phyloP scores from a whole-genome alignment of 164 flowering plant species.

The Platanus orientalis region DNA sequence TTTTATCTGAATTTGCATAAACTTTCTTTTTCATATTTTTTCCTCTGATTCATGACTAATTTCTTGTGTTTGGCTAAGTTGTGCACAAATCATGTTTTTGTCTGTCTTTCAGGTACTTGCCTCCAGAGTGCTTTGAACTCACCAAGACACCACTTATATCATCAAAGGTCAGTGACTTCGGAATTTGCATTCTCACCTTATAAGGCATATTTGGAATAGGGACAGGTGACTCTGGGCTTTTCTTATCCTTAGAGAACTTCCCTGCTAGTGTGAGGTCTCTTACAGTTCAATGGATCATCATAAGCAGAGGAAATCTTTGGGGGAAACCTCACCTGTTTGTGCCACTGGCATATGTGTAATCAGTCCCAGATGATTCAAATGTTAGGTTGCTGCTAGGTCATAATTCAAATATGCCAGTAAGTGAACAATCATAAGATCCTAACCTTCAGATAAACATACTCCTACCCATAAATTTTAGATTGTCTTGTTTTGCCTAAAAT shows the following conservation, averaged over 20 bases:
- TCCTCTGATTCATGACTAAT: neutral
- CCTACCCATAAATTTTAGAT: no score
- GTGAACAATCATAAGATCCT: no score
- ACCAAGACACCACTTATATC: slow-evolving; percentile 86
- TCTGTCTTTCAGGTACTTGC: slow-evolving; percentile 68
- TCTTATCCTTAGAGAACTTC: neutral
- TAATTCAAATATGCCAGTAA: no score
- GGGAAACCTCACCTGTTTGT: no score
- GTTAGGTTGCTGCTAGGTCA: no score
- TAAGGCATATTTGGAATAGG: neutral
- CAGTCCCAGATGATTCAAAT: no score
- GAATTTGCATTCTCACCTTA: neutral
- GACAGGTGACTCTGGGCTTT: neutral
- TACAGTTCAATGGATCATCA: no score
- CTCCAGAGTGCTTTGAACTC: slow-evolving; percentile 98
- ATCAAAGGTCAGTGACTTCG: slow-evolving; percentile 60
- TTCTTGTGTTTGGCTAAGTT: neutral
- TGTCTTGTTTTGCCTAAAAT: no score
- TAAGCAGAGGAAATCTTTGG: no score
- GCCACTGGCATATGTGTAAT: no score
- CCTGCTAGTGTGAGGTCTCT: neutral
- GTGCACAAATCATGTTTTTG: slow-evolving; percentile 3
- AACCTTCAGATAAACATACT: no score
- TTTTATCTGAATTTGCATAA: no score
- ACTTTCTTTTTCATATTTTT: neutral